Evolutionary conservation across 495 filamentous ascomycete species (phyloP).

Genomic region (Talaromyces nanjingensis): DNA sequence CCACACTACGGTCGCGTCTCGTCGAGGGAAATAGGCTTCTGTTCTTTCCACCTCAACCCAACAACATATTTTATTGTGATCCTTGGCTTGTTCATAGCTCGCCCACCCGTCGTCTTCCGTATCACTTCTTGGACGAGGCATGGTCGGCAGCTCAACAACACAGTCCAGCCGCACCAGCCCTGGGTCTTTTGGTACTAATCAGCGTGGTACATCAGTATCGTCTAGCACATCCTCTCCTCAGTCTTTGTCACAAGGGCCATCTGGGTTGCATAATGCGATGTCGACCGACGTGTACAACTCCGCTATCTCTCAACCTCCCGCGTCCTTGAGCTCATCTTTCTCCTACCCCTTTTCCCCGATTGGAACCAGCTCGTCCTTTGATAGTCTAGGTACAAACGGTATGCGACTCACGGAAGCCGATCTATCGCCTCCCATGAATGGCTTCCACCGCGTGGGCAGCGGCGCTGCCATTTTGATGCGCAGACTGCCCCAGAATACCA

Average conservation of each 20-base stretch:
- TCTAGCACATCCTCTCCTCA: conserved; percentile 42
- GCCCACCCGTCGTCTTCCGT: neutral
- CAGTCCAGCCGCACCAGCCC: conserved; percentile 44
- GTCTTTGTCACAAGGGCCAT: conserved; percentile 31
- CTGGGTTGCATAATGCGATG: conserved; percentile 46
- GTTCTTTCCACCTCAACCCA: neutral
- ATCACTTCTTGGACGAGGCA: conserved; percentile 23
- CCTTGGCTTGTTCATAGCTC: neutral
- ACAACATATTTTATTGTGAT: neutral
- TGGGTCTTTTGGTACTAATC: conserved; percentile 38
- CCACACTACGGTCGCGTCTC: neutral
- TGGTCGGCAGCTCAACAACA: conserved; percentile 39
- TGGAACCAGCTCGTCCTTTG: conserved; percentile 35
- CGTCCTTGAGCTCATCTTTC: conserved; percentile 32
- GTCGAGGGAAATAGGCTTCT: neutral
- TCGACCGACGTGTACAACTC: conserved; percentile 44
- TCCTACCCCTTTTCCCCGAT: conserved; percentile 39
- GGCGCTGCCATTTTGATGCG: conserved; percentile 61
- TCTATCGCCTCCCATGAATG: conserved; percentile 42
- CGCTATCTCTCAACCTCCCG: conserved; percentile 32
- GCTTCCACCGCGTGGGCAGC: conserved; percentile 26
- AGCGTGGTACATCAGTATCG: conserved; percentile 40
- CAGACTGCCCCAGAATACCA: conserved; percentile 66
- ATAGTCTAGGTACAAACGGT: conserved; percentile 34
- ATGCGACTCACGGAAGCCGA: conserved; percentile 44